Evolutionary conservation across 208 protist species (phyloP), one percentile per base, ranked within the genome.

Genomic region (Acanthamoeba culbertsoni): DNA sequence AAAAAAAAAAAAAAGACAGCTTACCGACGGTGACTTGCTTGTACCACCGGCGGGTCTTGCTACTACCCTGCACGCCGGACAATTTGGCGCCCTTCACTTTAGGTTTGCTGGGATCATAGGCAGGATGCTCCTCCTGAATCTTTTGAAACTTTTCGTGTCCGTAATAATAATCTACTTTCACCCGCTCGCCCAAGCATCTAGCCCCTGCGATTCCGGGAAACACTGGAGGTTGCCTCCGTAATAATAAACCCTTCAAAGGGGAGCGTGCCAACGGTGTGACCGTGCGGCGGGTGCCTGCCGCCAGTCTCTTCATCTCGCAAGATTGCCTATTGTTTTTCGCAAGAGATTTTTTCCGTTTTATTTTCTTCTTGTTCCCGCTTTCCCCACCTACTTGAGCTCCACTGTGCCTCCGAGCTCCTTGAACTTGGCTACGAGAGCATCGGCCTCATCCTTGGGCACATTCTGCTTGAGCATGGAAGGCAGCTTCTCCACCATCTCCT

Each of bases 401-500:
- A 92, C 57, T 16, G 86, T 92, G 86, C 86, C 86, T 0, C 86
- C 86, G 14, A 77, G 59, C 59, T 92, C 86, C 86, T 92, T 92
- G 86, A 92, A 92, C 86, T 92, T 92, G 86, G 86, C 86, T 0
- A 92, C 86, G 40, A 92, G 28, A 4, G 5, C 6, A 28, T 92
- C 86, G 59, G 86, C 86, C 63, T 92, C 86, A 18, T 92, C 86
- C 45, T 77, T 92, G 35, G 86, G 40, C 7, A 92, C 86, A 37
- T 77, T 77, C 45, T 92, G 59, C 86, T 92, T 92, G 45, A 92
- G 48, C 43, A 79, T 71, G 63, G 86, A 92, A 14, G 86, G 86
- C 23, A 92, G 62, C 86, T 92, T 92, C 86, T 92, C 86, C 86
- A 92, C 86, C 86, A 79, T 92, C 59, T 92, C 86, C 86, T 92